phyloP scores from a whole-genome alignment of 225 moss, liverwort and hornwort genomes.

The Pseudoscleropodium purum region DNA sequence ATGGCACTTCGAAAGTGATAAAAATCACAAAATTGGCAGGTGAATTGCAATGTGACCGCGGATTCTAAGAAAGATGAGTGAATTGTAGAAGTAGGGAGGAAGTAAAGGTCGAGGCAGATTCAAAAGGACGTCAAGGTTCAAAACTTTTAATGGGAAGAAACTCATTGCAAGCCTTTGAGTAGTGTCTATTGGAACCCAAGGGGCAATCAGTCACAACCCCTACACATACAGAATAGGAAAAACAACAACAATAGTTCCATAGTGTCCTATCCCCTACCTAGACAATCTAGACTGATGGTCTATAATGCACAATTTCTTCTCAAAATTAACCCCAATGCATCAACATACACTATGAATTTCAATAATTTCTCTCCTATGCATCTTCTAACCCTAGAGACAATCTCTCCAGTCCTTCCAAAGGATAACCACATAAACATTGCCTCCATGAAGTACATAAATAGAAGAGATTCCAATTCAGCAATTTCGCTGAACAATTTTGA shows the following conservation, averaged over 20 bases:
- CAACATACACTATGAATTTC: background rate
- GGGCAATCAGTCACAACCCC: background rate
- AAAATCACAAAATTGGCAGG: background rate
- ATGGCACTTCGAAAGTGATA: background rate
- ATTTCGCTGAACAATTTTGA: background rate
- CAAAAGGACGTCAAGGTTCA: background rate
- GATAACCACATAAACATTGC: background rate
- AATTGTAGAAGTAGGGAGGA: background rate
- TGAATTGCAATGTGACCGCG: background rate
- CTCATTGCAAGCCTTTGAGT: background rate
- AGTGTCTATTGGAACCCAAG: slow-evolving; percentile 32
- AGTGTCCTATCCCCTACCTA: too few relatives aligned
- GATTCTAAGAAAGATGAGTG: background rate
- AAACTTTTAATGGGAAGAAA: background rate
- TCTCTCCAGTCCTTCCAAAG: background rate
- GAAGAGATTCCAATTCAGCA: background rate
- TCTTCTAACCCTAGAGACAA: background rate
- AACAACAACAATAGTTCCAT: background rate
- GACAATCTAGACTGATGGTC: background rate
- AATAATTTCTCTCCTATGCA: background rate
- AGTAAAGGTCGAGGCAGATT: background rate
- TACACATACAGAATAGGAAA: background rate
- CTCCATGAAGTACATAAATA: background rate
- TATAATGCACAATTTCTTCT: background rate
- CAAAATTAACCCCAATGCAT: background rate